Conservation (phyloP, 1,284 basidiomycete species). For the Sanghuangporus baumii region DNA sequence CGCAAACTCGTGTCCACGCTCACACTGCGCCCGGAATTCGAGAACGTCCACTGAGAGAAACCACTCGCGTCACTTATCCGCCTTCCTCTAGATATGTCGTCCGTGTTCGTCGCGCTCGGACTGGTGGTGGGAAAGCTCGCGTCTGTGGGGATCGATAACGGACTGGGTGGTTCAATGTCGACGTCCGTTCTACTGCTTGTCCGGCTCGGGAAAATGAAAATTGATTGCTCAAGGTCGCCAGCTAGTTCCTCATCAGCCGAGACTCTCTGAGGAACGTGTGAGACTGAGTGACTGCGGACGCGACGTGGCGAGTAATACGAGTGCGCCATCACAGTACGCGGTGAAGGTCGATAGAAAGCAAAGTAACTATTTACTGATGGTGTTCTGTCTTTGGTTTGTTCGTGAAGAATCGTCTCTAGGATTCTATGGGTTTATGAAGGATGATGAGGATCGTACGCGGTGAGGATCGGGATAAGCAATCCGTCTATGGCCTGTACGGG, state of each 20-base stretch:
- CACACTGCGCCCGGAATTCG: conserved; percentile 4
- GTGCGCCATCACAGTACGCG: not conserved
- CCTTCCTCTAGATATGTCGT: not conserved
- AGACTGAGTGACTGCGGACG: not conserved
- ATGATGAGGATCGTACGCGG: not conserved
- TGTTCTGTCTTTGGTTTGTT: not conserved
- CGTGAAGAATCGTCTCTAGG: not conserved
- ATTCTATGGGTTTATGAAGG: not conserved
- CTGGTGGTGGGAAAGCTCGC: conserved; percentile 8
- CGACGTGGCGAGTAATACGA: conserved; percentile 3
- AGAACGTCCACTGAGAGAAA: conserved; percentile 7
- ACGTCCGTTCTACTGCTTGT: conserved; percentile 21
- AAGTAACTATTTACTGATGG: too few species aligned
- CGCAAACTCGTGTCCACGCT: conserved; percentile 12
- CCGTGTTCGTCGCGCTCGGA: not conserved
- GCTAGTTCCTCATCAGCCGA: conserved; percentile 5
- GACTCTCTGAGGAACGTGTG: not conserved
- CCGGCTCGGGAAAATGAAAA: conserved; percentile 31
- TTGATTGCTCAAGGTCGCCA: conserved; percentile 24
- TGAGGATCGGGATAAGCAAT: not conserved
- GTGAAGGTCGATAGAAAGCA: not conserved
- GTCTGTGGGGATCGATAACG: conserved; percentile 23
- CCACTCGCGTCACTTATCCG: not conserved
- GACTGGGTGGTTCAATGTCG: conserved; percentile 19
- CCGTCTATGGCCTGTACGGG: not conserved